These are phyloP conservation scores for Rhizopogon vulgaris DNA, from an alignment of 768 basidiomycete species.

Conservation along the genomic window DNA sequence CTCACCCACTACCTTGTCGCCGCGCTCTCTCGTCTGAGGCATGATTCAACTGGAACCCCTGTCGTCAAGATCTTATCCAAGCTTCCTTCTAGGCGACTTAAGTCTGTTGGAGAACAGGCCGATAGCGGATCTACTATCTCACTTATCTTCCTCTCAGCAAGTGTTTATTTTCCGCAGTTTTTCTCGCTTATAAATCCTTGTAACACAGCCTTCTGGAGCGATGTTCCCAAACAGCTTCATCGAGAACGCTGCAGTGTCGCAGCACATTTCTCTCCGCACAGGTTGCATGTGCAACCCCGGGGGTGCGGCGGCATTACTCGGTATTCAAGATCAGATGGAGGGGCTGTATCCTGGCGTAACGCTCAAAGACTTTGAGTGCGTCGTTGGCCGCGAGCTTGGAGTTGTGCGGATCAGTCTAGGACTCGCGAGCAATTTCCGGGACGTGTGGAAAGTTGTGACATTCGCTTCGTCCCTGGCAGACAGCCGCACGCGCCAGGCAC, in stretches of 20 bases:
- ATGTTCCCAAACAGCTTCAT: conserved; percentile 70
- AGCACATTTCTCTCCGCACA: conserved; percentile 69
- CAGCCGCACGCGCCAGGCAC: conserved; percentile 26
- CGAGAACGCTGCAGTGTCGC: conserved; percentile 57
- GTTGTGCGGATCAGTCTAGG: conserved; percentile 76
- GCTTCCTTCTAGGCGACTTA: conserved; percentile 46
- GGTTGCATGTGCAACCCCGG: conserved; percentile 90
- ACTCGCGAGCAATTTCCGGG: conserved; percentile 71
- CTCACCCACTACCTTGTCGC: conserved; percentile 57
- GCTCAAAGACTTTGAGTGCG: conserved; percentile 52
- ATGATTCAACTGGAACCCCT: conserved; percentile 52
- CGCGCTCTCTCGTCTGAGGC: conserved; percentile 51
- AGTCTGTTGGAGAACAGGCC: conserved; percentile 55
- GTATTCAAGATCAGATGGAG: conserved; percentile 60
- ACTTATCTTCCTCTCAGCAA: conserved; percentile 56
- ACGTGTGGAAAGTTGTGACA: conserved; percentile 54
- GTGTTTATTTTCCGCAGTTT: conserved; percentile 17
- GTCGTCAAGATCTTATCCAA: conserved; percentile 68
- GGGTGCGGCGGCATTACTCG: conserved; percentile 66
- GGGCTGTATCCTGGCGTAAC: conserved; percentile 53
- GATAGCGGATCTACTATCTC: conserved; percentile 62
- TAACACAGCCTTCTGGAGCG: conserved; percentile 51
- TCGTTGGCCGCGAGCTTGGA: conserved; percentile 62
- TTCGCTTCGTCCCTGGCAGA: conserved; percentile 43
- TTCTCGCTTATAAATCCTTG: not conserved